Base-by-base conservation (phyloP, 2,329 filamentous ascomycete species). In the Bipolaris zeicola region DNA sequence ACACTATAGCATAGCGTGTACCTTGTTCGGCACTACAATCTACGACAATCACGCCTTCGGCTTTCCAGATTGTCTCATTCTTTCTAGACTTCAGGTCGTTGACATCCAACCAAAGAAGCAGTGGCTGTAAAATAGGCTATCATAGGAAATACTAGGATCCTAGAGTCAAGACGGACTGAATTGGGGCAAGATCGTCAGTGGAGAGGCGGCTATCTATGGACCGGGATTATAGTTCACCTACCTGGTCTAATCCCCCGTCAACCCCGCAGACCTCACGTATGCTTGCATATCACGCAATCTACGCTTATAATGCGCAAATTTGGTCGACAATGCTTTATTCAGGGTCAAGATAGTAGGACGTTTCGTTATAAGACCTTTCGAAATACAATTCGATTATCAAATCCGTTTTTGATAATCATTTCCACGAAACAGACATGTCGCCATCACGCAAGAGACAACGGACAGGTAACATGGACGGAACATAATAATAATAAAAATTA, bases 231-330 rank as follows among this genome's bases (percentile, higher is more conserved):
- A 38, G 16, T 52, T 28, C 16, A 47, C 31, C n/a, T 10, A 31
- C 42, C 33, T 24, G n/a, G 50, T 38, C 2, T 13, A 14, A 51
- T 31, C 28, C 28, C 38, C n/a, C n/a, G 13, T 34, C 39, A 45
- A 38, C 39, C 47, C 33, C 33, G 16, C 33, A 45, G 11, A 38
- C 38, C 28, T 18, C 38, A 24, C 16, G 2, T 7, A 39, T 26
- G 10, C 6, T 1, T 50, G 11, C 26, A 39, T 39, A 50, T 50
- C 52, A 55, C 52, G 52, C 52, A 50, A 55, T 55, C 16, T 18
- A 38, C 52, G 47, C 52, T 50, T 55, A n/a, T 8, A 14, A 51
- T 55, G 6, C 26, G 52, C 14, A 45, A 3, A 45, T 51, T 22
- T 11, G 16, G 18, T 39, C 22, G 8, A 16, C 31, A 24, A 33